These are phyloP conservation scores for Lignosus rhinocerotis DNA, from an alignment of 1,284 basidiomycete species.

Conservation along the genomic window DNA sequence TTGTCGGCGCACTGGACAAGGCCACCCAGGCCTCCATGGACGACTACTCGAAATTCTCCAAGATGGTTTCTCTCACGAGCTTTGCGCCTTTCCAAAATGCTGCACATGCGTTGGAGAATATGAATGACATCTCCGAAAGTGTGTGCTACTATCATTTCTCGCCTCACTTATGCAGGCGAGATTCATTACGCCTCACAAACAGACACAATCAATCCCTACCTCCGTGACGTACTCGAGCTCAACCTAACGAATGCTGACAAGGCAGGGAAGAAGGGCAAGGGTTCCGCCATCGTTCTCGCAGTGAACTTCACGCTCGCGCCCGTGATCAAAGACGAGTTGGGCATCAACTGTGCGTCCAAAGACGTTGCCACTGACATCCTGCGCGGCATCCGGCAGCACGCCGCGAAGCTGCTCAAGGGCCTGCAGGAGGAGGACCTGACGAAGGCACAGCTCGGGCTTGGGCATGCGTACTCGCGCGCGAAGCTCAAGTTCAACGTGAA, in stretches of 20 bases:
- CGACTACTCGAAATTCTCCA: slow-evolving; percentile 89
- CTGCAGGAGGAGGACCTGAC: slow-evolving; percentile 88
- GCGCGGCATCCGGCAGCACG: slow-evolving; percentile 92
- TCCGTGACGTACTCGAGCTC: slow-evolving; percentile 87
- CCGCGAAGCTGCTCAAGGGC: slow-evolving; percentile 87
- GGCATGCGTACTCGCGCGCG: slow-evolving; percentile 96
- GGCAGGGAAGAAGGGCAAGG: slow-evolving; percentile 71
- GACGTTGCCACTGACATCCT: slow-evolving; percentile 88
- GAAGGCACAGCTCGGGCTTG: slow-evolving; percentile 95
- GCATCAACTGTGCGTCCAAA: slow-evolving; percentile 86
- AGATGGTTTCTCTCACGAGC: slow-evolving; percentile 91
- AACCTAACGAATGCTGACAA: slow-evolving; percentile 51
- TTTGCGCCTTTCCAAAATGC: slow-evolving; percentile 96
- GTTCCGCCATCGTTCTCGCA: slow-evolving; percentile 75
- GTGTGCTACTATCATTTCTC: not conserved
- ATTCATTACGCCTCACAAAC: not conserved
- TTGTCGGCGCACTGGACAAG: slow-evolving; percentile 84
- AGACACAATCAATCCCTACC: slow-evolving; percentile 88
- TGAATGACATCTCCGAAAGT: slow-evolving; percentile 98
- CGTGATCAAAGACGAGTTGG: slow-evolving; percentile 78
- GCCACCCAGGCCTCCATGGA: slow-evolving; percentile 85
- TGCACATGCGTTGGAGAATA: slow-evolving; percentile 94
- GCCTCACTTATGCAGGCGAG: not conserved
- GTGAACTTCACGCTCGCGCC: slow-evolving; percentile 83
- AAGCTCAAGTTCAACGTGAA: slow-evolving; percentile 99